Percentiles rank a stretch among this genome's conserved stretches.
These are phyloP conservation scores for Boletus reticulatus DNA, from an alignment of 768 basidiomycete genomes.

Conservation along the genomic window DNA sequence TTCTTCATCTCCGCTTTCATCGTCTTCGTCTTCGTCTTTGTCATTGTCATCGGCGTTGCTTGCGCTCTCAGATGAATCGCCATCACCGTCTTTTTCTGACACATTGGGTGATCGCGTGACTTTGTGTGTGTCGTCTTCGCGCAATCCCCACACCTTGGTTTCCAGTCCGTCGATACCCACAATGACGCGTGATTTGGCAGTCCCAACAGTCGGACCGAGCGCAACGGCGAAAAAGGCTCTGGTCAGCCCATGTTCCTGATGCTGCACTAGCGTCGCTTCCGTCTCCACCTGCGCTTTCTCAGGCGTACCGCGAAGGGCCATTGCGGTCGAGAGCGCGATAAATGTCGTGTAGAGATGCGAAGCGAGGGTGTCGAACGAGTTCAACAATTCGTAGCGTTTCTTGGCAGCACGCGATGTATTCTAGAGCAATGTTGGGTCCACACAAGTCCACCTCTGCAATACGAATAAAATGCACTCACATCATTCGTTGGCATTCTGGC, in stretches of 20 bases:
- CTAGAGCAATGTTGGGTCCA: conserved; percentile 20
- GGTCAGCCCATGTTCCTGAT: conserved; percentile 6
- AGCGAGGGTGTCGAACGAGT: conserved; percentile 65
- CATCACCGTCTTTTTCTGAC: not conserved
- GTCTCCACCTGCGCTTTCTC: not conserved
- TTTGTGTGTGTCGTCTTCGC: conserved; percentile 7
- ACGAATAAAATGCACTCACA: conserved; percentile 28
- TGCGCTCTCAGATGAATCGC: not conserved
- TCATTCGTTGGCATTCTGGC: conserved; percentile 49
- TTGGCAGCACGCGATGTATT: conserved; percentile 50
- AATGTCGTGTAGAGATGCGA: conserved; percentile 79
- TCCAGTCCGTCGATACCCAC: conserved; percentile 66
- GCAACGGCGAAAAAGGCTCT: conserved; percentile 59
- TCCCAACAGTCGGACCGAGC: conserved; percentile 62
- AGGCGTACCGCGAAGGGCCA: conserved; percentile 38
- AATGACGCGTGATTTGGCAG: conserved; percentile 60
- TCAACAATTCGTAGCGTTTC: conserved; percentile 58
- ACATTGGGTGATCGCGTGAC: conserved; percentile 29
- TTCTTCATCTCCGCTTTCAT: conserved; percentile 8
- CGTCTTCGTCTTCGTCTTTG: conserved; percentile 5
- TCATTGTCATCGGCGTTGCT: conserved; percentile 3
- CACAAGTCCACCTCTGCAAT: not conserved
- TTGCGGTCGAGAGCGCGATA: conserved; percentile 64
- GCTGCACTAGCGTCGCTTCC: not conserved
- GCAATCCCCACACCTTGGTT: conserved; percentile 35